Conservation (phyloP, 2,329 filamentous ascomycete genomes). For the Colletotrichum endophyticum region DNA sequence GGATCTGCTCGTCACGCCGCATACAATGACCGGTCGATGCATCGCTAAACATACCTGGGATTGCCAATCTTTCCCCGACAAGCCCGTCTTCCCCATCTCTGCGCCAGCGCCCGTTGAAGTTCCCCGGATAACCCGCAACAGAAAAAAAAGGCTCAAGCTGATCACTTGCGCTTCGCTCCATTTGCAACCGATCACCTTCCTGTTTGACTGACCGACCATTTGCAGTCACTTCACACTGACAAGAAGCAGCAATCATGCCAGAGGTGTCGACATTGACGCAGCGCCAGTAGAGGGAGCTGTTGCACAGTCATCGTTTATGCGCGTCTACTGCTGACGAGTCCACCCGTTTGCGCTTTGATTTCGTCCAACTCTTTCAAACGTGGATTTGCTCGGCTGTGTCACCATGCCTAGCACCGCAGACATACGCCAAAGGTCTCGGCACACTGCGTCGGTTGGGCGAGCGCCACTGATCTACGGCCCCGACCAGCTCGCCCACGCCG, state of each 20-base stretch:
- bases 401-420: neutral
- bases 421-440: neutral
- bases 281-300: neutral
- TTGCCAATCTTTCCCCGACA: constrained; percentile 1
- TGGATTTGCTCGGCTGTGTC: neutral
- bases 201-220: neutral
- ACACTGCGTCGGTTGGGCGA: neutral
- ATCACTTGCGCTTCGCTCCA: neutral
- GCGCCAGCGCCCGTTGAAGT: neutral
- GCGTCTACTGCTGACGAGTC: neutral
- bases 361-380: neutral
- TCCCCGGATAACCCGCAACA: neutral
- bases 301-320: neutral
- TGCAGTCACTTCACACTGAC: neutral
- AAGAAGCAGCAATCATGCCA: neutral
- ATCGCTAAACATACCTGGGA: neutral
- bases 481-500: neutral
- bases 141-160: neutral
- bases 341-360: neutral
- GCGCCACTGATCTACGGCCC: neutral
- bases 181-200: neutral
- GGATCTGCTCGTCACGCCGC: constrained; percentile 12
- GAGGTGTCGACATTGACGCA: neutral
- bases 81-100: neutral
- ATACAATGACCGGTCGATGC: neutral